Conservation (phyloP, 805 yeast genomes). For the Candida wancherniae region DNA sequence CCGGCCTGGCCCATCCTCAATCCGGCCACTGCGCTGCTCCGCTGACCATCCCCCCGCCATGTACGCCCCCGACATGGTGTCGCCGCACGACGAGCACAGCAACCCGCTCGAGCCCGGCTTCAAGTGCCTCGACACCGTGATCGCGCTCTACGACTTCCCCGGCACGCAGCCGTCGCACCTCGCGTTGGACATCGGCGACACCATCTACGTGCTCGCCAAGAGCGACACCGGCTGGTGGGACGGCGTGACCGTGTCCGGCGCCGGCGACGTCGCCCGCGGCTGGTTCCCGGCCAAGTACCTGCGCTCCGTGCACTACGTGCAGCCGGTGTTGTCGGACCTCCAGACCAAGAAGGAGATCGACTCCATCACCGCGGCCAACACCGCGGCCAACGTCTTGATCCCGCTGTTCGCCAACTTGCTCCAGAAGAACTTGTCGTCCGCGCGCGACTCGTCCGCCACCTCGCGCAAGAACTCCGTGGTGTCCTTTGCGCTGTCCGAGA, state of each 20-base stretch:
- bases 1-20: too few species aligned
- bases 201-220: constrained; percentile 63
- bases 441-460: constrained; percentile 28
- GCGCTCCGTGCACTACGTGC: constrained; percentile 41
- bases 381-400: constrained; percentile 42
- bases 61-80: constrained; percentile 34
- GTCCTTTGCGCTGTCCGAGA: constrained; percentile 45
- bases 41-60: too few species aligned
- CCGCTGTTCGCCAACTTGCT: constrained; percentile 36
- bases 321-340: constrained; percentile 35
- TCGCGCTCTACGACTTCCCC: constrained; percentile 52
- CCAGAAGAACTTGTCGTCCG: constrained; percentile 34
- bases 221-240: constrained; percentile 83
- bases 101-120: constrained; percentile 10
- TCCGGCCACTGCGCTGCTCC: too few species aligned
- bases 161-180: constrained; percentile 50
- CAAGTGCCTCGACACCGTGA: constrained; percentile 52
- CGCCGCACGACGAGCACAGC: constrained; percentile 23
- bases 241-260: constrained; percentile 45
- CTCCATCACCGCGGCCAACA: constrained; percentile 42
- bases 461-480: constrained; percentile 46
- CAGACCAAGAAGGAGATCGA: constrained; percentile 38
- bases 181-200: constrained; percentile 58
- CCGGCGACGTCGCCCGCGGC: constrained; percentile 54
- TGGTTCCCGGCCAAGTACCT: constrained; percentile 79